Percentiles rank a stretch among this genome's conserved stretches.
These are phyloP conservation scores for Biscogniauxia sp. DNA, from an alignment of 2,329 filamentous ascomycete genomes.

Conservation along the genomic window DNA sequence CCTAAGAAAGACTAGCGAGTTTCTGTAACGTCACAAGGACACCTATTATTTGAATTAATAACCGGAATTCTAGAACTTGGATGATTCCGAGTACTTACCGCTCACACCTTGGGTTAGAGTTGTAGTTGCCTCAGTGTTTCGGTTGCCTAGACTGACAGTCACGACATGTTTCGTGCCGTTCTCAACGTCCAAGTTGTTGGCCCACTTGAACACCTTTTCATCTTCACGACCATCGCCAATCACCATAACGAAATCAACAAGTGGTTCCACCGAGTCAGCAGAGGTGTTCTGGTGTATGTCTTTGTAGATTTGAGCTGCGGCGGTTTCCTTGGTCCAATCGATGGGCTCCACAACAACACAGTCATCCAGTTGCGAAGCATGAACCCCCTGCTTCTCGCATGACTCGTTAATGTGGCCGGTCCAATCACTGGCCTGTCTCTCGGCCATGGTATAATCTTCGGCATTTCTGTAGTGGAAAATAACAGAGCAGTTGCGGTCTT, in stretches of 20 bases:
- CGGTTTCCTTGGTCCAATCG: slow-evolving; percentile 84
- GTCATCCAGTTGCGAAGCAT: slow-evolving; percentile 76
- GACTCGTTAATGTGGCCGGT: slow-evolving; percentile 95
- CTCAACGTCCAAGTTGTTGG: slow-evolving; percentile 67
- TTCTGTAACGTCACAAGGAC: slow-evolving; percentile 53
- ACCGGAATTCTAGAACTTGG: not conserved
- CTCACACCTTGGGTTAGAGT: slow-evolving; percentile 90
- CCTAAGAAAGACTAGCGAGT: slow-evolving; percentile 41
- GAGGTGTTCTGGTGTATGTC: slow-evolving; percentile 43
- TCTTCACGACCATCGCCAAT: slow-evolving; percentile 90
- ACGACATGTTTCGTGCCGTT: slow-evolving; percentile 66
- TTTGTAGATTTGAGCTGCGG: slow-evolving; percentile 71
- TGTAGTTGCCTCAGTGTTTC: slow-evolving; percentile 83
- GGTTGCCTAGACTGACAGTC: slow-evolving; percentile 81
- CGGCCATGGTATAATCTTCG: slow-evolving; percentile 72
- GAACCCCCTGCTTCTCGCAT: slow-evolving; percentile 78
- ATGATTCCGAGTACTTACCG: slow-evolving; percentile 58
- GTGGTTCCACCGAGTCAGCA: slow-evolving; percentile 31
- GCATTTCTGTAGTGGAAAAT: slow-evolving; percentile 87
- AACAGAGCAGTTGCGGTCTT: slow-evolving; percentile 87
- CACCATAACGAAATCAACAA: slow-evolving; percentile 83
- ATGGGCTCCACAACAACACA: slow-evolving; percentile 81
- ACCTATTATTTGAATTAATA: slow-evolving; percentile 31
- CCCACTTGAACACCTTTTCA: slow-evolving; percentile 92
- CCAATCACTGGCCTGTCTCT: slow-evolving; percentile 81